Base-by-base conservation (phyloP, 805 yeast genomes). In the Hermanozyma aechmeae region DNA sequence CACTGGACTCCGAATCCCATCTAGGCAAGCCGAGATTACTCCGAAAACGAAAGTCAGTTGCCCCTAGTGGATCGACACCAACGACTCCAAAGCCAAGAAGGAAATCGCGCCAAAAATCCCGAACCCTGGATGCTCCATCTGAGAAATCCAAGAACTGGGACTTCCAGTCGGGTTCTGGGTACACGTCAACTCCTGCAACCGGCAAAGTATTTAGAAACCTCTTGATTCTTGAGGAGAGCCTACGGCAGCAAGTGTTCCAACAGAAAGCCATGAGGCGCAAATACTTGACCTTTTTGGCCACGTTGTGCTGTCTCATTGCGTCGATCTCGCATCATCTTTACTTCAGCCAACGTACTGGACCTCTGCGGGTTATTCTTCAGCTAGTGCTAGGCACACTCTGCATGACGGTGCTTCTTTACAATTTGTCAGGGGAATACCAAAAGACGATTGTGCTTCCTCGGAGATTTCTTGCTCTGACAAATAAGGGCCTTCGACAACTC, bases 401-500 rank as follows among this genome's bases (percentile, higher is more conserved):
- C 16, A 73, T 87, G 13, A 81, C 95, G 0, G 56, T 86, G 32
- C 66, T 75, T 15, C 60, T 89, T 24, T 89, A 84, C 54, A 86
- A 81, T 45, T 54, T 89, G 20, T 79, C 94, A 15, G 98, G 98
- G 1, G 92, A 86, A 56, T 92, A 89, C 53, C 73, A 72, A 33
- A 72, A 92, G 36, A 84, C 95, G 0, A 82, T 89, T 31, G 79
- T 82, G 11, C 61, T 76, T 24, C 95, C 96, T 2, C 69, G 94
- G 36, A 68, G 73, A 46, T 89, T 86, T 48, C 58, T 92, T 31
- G 61, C 76, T 1, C 72, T 79, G n/a, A 76, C 96, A 6, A 92
- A 92, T 53, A 85, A 84, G 49, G 96, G 96, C 0, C 58, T 89
- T 15, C 59, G 96, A 28, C 89, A 84, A 43, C 63, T 87, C 40